A percentile compares a stretch with the other conserved stretches of the same genome.
These are phyloP conservation scores for Mercurialis annua DNA, from an alignment of 345 rosid species.

Conservation along the genomic window DNA sequence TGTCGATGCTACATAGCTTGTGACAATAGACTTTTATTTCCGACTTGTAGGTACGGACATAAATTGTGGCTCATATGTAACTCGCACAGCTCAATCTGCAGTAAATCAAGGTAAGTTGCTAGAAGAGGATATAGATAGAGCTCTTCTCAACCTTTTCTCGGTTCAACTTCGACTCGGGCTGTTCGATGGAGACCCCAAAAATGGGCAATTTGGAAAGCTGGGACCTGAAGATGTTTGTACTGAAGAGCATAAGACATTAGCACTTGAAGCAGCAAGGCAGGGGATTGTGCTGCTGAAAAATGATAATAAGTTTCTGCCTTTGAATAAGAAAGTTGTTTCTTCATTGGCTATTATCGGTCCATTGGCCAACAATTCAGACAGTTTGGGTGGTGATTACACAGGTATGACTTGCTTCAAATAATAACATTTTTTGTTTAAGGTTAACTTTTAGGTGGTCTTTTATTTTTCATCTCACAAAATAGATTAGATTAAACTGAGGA, in stretches of 20 bases:
- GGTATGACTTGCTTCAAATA: conserved; percentile 34
- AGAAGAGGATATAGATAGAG: conserved; percentile 30
- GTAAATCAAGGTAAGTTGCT: conserved; percentile 22
- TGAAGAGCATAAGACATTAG: conserved; percentile 24
- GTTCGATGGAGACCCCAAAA: conserved; percentile 26
- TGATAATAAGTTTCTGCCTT: conserved; percentile 25
- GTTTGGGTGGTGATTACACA: conserved; percentile 74
- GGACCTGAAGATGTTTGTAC: conserved; percentile 30
- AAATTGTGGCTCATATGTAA: conserved; percentile 24
- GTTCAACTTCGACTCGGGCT: conserved; percentile 29
- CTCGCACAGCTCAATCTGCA: conserved; percentile 24
- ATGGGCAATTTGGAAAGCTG: conserved; percentile 22
- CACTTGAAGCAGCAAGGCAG: conserved; percentile 34
- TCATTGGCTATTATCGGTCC: conserved; percentile 41
- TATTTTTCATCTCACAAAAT: background rate
- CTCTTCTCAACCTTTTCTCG: conserved; percentile 28
- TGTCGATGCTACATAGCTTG: background rate
- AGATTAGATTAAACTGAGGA: conserved; percentile 2
- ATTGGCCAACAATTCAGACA: conserved; percentile 50
- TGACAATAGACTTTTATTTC: background rate
- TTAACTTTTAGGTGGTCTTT: background rate
- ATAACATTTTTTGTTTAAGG: background rate
- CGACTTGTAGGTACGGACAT: conserved; percentile 27
- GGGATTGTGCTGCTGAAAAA: conserved; percentile 35
- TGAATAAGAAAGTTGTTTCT: conserved; percentile 19